phyloP scores from a whole-genome alignment of 805 yeast species.

The Saturnispora gosingensis region DNA sequence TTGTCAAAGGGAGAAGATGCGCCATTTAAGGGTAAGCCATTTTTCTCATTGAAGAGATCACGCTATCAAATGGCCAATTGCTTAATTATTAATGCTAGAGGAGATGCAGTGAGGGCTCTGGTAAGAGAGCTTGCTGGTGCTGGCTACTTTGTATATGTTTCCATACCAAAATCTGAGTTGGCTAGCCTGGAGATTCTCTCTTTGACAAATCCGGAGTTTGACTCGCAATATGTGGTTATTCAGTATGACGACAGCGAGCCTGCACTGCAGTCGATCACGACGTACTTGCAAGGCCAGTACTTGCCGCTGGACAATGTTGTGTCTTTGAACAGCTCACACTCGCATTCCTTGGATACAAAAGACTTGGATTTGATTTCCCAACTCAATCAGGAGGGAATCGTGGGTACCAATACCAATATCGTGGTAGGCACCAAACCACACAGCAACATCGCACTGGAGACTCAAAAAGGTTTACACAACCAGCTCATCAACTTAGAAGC shows the following conservation, averaged over 20 bases:
- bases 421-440: not conserved
- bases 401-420: not conserved
- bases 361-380: conserved; percentile 6
- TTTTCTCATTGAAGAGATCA: not conserved
- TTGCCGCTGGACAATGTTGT: conserved; percentile 2
- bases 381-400: not conserved
- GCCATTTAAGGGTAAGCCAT: not conserved
- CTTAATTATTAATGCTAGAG: not conserved
- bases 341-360: conserved; percentile 4
- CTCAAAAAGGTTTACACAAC: not conserved
- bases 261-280: not conserved
- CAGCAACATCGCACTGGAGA: not conserved
- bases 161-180: not conserved
- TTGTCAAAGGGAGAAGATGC: not conserved
- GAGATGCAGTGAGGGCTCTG: not conserved
- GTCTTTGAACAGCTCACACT: conserved; percentile 6
- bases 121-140: not conserved
- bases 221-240: not conserved
- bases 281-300: not conserved
- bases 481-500: not conserved
- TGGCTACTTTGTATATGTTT: conserved; percentile 1
- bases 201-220: conserved; percentile 9
- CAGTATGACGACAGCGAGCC: not conserved
- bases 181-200: not conserved
- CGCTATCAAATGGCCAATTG: not conserved